Percentiles rank a stretch among this genome's conserved stretches.
These are phyloP conservation scores for Tetrahymena thermophila DNA, from an alignment of 73 alveolate species.

Conservation along the genomic window DNA sequence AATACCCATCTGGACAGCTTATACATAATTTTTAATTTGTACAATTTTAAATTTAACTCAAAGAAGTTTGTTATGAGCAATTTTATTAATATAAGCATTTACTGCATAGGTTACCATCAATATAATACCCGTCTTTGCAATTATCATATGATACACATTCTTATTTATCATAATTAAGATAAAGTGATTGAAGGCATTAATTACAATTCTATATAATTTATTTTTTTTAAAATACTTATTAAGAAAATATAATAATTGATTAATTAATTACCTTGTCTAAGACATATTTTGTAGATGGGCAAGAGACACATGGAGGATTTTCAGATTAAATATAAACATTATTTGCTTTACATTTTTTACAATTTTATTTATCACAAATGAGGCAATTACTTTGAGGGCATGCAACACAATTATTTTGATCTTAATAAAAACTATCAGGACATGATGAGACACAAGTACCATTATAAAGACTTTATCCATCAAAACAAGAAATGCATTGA, in stretches of 20 bases:
- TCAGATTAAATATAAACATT: background rate
- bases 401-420: background rate
- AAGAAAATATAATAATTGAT: background rate
- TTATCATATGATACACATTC: background rate
- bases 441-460: background rate
- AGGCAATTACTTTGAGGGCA: background rate
- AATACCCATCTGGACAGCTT: background rate
- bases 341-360: background rate
- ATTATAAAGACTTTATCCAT: background rate
- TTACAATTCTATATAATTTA: background rate
- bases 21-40: background rate
- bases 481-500: background rate
- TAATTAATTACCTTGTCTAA: background rate
- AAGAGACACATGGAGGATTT: background rate
- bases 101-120: background rate
- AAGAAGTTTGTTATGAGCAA: background rate
- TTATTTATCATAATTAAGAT: background rate
- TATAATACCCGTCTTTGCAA: background rate
- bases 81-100: background rate
- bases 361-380: background rate
- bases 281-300: background rate
- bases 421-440: background rate
- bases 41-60: background rate
- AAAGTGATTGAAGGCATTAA: background rate
- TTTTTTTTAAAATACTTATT: background rate